Base-by-base conservation (phyloP, 495 filamentous ascomycete species). In the Podospora pseudocomata region DNA sequence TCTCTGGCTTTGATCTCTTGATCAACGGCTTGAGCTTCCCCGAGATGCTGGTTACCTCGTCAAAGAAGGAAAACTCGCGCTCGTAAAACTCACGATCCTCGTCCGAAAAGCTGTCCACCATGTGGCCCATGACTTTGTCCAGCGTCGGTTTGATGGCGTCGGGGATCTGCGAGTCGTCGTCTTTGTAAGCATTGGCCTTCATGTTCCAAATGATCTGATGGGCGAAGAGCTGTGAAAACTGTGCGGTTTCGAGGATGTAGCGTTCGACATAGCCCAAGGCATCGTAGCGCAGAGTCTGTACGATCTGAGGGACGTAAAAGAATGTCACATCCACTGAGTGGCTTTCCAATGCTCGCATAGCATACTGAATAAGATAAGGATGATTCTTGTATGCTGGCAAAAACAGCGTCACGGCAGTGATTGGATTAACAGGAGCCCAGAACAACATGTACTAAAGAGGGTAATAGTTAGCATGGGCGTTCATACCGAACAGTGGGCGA, bases 161-260 rank as follows among this genome's bases (percentile, higher is more conserved):
- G 59, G 96, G 93, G 72, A 96, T 87, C 72, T 89, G 86, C 63
- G 90, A 92, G 68, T 98, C 93, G 70, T 99, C 94, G 72, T 99
- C 96, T 77, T 97, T 98, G 81, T 92, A 99, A 2, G 93, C 89
- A 76, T 99, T 99, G 23, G 96, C 96, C 75, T 96, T 97, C 90
- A 99, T 99, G 76, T 98, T 99, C 96, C 96, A 99, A 69, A 99
- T 98, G 68, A 99, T 97, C 68, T 99, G 96, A 78, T 99, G 96
- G 6, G 96, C 93, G 76, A 99, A 99, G 1, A 97, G 81, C 75
- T 97, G 96, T 27, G 94, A 97, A 73, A 95, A 92, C 71, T 94
- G 94, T 1, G 92, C 94, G 4, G 96, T 96, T 81, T 99, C 95
- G 26, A 97, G 84, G 34, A 98, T 98, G 71, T 97, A 98, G 68